A percentile compares a stretch with the other conserved stretches of the same genome.
Evolutionary conservation across 106 monocot species (phyloP).

Genomic region (Agapanthus africanus): DNA sequence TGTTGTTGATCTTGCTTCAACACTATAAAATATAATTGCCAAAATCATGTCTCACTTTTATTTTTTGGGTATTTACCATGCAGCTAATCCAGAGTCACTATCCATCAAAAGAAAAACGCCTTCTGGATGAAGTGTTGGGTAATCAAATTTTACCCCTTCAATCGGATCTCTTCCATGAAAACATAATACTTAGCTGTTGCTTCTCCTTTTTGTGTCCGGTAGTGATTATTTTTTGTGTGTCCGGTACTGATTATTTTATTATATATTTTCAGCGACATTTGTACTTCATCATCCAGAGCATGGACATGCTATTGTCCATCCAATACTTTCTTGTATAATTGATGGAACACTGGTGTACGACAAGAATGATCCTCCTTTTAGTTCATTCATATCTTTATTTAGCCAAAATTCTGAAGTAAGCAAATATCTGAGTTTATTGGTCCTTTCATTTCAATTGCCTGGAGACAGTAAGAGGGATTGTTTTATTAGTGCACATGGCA

Average conservation of each 20-base stretch:
- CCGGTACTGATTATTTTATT: conserved; percentile 22
- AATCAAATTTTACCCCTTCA: no score
- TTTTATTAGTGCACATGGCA: background rate
- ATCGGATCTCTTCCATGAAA: no score
- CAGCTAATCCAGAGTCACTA: conserved; percentile 92
- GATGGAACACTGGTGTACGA: conserved; percentile 77
- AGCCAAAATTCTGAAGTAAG: conserved; percentile 78
- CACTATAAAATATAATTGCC: no score
- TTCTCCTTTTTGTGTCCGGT: no score
- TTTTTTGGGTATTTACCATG: conserved; percentile 29
- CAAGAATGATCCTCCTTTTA: conserved; percentile 67
- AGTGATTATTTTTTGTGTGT: no score
- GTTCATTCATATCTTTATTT: conserved; percentile 89
- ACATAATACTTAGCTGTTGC: no score
- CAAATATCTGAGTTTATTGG: background rate
- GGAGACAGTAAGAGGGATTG: background rate
- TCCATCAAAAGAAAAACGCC: conserved; percentile 71
- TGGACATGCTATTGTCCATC: conserved; percentile 95
- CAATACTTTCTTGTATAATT: conserved; percentile 96
- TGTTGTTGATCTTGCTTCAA: no score
- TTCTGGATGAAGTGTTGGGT: conserved; percentile 98
- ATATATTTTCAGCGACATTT: conserved; percentile 52
- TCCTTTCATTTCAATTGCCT: background rate
- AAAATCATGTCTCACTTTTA: no score
- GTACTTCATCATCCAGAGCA: conserved; percentile 99